A percentile compares a stretch with the other conserved stretches of the same genome.
Conservation (phyloP, 768 basidiomycete species). For the Suillus luteus region DNA sequence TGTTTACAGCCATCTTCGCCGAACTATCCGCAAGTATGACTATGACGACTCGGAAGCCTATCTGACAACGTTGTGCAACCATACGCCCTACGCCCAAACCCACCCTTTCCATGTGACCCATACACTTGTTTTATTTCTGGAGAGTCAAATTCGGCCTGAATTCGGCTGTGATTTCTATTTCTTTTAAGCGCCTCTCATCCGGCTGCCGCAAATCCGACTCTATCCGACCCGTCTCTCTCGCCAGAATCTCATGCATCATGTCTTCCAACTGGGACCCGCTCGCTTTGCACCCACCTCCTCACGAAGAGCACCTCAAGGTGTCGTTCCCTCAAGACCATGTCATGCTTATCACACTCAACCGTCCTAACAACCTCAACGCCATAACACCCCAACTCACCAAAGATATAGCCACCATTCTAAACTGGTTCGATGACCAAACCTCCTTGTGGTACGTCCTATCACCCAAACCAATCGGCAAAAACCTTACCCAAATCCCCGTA, state of each 20-base stretch:
- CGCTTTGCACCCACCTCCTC: slow-evolving; percentile 24
- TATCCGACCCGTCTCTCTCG: no score
- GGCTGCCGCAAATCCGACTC: neutral
- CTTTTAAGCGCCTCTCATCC: neutral
- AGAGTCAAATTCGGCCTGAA: neutral
- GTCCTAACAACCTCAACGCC: slow-evolving; percentile 73
- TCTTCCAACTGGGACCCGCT: slow-evolving; percentile 6
- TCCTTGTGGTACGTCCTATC: slow-evolving; percentile 61
- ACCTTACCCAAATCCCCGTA: neutral
- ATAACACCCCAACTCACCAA: slow-evolving; percentile 60
- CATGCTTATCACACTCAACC: slow-evolving; percentile 60
- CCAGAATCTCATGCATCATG: neutral
- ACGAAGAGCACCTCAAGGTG: slow-evolving; percentile 40
- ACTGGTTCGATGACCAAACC: slow-evolving; percentile 77
- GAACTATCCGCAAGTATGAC: slow-evolving; percentile 13
- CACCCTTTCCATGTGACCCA: slow-evolving; percentile 6
- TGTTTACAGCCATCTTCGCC: slow-evolving; percentile 9
- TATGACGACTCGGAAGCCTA: slow-evolving; percentile 2
- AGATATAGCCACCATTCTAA: slow-evolving; percentile 53
- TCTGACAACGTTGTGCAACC: neutral
- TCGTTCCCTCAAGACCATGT: slow-evolving; percentile 52
- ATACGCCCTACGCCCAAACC: slow-evolving; percentile 1
- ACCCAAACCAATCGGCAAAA: neutral
- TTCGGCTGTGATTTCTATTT: neutral
- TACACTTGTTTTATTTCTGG: neutral